Percentiles rank a stretch among this genome's conserved stretches.
phyloP scores from a whole-genome alignment of 2,329 filamentous ascomycete genomes.

The Whalleya microplaca region DNA sequence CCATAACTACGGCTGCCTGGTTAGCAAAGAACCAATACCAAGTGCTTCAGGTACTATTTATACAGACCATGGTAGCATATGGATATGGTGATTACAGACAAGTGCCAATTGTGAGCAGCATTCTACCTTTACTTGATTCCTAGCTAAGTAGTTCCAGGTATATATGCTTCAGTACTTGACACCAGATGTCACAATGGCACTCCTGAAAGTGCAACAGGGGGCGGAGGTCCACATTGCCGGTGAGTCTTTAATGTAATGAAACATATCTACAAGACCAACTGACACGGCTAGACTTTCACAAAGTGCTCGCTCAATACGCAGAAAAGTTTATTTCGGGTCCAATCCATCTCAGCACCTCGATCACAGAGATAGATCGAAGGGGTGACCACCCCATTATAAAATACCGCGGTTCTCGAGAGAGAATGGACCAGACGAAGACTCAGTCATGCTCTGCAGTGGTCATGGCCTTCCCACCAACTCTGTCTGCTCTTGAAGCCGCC shows the following conservation, averaged over 20 bases:
- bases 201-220: not conserved
- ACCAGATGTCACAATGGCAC: not conserved
- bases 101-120: not conserved
- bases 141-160: not conserved
- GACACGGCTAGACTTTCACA: not conserved
- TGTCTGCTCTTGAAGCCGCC: not conserved
- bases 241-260: not conserved
- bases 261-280: not conserved
- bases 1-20: not conserved
- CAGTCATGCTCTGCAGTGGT: not conserved
- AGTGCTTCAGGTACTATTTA: not conserved
- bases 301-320: not conserved
- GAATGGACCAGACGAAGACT: not conserved
- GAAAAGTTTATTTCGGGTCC: not conserved
- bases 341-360: not conserved
- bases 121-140: not conserved
- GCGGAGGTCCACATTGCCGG: not conserved
- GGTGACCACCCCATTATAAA: not conserved
- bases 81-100: not conserved
- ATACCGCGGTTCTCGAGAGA: not conserved
- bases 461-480: not conserved
- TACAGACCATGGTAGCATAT: not conserved
- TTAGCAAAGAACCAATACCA: not conserved
- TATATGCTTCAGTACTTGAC: not conserved
- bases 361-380: not conserved